These are phyloP conservation scores for Mucor saturninus DNA, from an alignment of 371 early-diverging fungal species.

Conservation along the genomic window DNA sequence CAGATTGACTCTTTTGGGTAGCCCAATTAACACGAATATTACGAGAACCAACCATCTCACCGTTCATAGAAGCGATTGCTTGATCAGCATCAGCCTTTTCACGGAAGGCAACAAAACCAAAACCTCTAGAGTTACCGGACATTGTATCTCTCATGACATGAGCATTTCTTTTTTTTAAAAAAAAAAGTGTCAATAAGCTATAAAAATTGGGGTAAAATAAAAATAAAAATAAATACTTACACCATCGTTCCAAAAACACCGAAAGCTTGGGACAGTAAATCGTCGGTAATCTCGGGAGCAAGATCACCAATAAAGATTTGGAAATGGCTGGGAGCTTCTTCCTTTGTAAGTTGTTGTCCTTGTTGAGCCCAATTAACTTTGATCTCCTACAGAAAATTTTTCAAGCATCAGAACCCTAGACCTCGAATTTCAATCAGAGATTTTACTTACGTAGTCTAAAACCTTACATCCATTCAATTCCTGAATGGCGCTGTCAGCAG, in stretches of 20 bases:
- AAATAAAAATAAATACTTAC: slow-evolving; percentile 60
- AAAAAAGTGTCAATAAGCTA: slow-evolving; percentile 29
- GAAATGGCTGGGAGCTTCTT: slow-evolving; percentile 72
- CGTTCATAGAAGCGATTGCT: slow-evolving; percentile 88
- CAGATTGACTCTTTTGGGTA: slow-evolving; percentile 63
- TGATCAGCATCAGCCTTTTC: slow-evolving; percentile 80
- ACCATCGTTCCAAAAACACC: slow-evolving; percentile 60
- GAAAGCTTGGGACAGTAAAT: slow-evolving; percentile 71
- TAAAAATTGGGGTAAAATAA: slow-evolving; percentile 7
- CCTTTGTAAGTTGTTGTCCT: slow-evolving; percentile 44
- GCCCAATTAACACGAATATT: slow-evolving; percentile 77
- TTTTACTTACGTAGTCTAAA: slow-evolving; percentile 55
- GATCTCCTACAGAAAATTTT: slow-evolving; percentile 41
- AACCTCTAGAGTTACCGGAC: slow-evolving; percentile 84
- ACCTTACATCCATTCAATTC: slow-evolving; percentile 77
- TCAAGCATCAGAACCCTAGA: not conserved
- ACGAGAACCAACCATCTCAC: slow-evolving; percentile 70
- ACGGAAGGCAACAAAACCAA: slow-evolving; percentile 83
- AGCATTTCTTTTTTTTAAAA: slow-evolving; percentile 34
- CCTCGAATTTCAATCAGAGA: not conserved
- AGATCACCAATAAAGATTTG: slow-evolving; percentile 88
- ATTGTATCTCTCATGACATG: slow-evolving; percentile 78
- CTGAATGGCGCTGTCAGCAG: slow-evolving; percentile 79
- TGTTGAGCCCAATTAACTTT: slow-evolving; percentile 57
- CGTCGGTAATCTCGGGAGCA: slow-evolving; percentile 85